A percentile compares a stretch with the other conserved stretches of the same genome.
These are phyloP conservation scores for Pseudozyma thailandica DNA, from an alignment of 1,284 basidiomycete species.

Conservation along the genomic window DNA sequence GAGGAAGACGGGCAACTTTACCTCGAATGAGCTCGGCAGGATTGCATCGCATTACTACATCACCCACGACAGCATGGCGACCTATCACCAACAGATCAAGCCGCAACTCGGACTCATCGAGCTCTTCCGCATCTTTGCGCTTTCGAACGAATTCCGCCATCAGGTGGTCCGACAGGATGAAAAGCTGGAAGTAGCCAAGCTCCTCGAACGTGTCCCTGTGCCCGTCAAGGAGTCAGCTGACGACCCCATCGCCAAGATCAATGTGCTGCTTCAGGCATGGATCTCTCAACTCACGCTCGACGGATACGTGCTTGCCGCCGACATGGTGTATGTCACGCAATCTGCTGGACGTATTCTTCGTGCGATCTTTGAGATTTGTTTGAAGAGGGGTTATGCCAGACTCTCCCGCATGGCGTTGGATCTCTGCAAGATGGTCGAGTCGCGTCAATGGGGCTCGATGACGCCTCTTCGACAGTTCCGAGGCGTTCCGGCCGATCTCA, in stretches of 20 bases:
- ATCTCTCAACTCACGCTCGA: constrained; percentile 94
- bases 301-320: constrained; percentile 94
- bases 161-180: constrained; percentile 75
- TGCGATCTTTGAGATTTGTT: constrained; percentile 97
- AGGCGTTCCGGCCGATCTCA: constrained; percentile 83
- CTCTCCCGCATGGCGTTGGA: constrained; percentile 90
- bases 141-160: constrained; percentile 96
- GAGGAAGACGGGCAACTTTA: constrained; percentile 85
- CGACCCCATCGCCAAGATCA: constrained; percentile 96
- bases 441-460: constrained; percentile 93
- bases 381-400: constrained; percentile 97
- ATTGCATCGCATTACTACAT: constrained; percentile 98
- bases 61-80: constrained; percentile 93
- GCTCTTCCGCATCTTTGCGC: constrained; percentile 93
- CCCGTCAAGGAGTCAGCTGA: constrained; percentile 97
- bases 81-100: constrained; percentile 93
- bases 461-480: constrained; percentile 95
- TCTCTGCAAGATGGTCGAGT: constrained; percentile 90
- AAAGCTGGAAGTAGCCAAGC: constrained; percentile 81
- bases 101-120: constrained; percentile 89
- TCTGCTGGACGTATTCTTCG: constrained; percentile 80
- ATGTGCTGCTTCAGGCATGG: constrained; percentile 93
- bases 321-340: constrained; percentile 87
- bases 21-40: constrained; percentile 75
- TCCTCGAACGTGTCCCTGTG: constrained; percentile 94